Conservation (phyloP, 83 land plant genomes). For the Larix sibirica region DNA sequence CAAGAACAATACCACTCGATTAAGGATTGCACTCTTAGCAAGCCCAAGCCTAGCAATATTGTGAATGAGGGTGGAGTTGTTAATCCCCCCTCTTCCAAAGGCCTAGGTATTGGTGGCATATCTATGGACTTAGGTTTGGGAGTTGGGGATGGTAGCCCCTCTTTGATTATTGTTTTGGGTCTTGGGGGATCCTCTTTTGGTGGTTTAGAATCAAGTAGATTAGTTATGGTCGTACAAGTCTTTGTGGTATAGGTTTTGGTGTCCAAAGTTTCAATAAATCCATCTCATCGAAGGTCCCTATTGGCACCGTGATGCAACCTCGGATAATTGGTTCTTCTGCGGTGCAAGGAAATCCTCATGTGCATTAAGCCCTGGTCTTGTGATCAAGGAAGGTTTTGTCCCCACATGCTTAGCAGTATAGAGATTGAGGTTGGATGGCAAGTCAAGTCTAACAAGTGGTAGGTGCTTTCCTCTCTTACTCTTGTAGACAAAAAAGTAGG, state of each 20-base stretch:
- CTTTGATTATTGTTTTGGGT: neutral
- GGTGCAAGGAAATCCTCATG: neutral
- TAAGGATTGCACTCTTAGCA: neutral
- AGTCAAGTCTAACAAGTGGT: neutral
- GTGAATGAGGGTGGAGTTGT: neutral
- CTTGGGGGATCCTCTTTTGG: neutral
- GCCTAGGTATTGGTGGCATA: neutral
- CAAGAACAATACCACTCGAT: neutral
- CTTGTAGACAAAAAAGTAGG: neutral
- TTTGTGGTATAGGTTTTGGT: neutral
- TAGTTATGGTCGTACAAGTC: neutral
- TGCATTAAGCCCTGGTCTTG: neutral
- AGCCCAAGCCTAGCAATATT: neutral
- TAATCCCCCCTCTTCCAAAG: neutral
- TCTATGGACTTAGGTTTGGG: neutral
- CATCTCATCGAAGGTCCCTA: neutral
- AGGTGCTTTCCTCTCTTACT: neutral
- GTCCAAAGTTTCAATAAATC: neutral
- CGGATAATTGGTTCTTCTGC: neutral
- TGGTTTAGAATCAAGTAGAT: neutral
- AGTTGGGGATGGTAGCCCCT: neutral
- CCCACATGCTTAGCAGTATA: neutral
- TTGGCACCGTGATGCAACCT: neutral
- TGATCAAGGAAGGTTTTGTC: neutral
- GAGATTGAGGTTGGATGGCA: neutral